Conservation (phyloP, 2,329 filamentous ascomycete genomes). For the Lecanicillium sp. region DNA sequence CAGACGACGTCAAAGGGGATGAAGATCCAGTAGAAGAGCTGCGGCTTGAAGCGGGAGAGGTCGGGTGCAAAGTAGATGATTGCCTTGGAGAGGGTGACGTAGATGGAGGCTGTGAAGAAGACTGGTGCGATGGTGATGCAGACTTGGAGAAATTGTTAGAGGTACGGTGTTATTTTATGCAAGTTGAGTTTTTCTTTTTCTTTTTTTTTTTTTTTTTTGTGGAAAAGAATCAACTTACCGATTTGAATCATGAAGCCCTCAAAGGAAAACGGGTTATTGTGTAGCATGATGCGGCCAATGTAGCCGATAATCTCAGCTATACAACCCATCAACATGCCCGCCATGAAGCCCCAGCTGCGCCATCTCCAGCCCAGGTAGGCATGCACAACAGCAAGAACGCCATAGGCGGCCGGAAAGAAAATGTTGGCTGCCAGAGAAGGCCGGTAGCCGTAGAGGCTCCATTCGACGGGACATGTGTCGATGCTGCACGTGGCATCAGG, state of each 20-base stretch:
- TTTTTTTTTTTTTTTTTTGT: too few species aligned
- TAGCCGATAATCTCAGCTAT: constrained; percentile 55
- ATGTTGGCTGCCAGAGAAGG: constrained; percentile 45
- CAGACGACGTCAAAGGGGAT: constrained; percentile 49
- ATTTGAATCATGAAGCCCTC: constrained; percentile 59
- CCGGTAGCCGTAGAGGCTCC: constrained; percentile 44
- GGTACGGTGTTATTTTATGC: too few species aligned
- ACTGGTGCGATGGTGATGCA: constrained; percentile 45
- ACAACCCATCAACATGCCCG: constrained; percentile 47
- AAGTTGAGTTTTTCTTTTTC: too few species aligned
- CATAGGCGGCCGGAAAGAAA: constrained; percentile 42
- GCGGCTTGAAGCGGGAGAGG: constrained; percentile 34
- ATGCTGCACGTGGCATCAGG: constrained; percentile 37
- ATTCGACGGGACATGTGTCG: constrained; percentile 35
- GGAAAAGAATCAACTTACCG: constrained; percentile 27
- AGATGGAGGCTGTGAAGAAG: constrained; percentile 53
- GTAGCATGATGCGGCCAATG: constrained; percentile 47
- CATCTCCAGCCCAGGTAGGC: constrained; percentile 35
- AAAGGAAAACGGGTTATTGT: constrained; percentile 50
- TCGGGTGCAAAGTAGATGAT: constrained; percentile 31
- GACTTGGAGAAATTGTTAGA: too few species aligned
- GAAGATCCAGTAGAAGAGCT: constrained; percentile 38
- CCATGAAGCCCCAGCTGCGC: constrained; percentile 39
- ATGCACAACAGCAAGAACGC: constrained; percentile 30
- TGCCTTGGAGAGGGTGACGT: constrained; percentile 47